A percentile compares a stretch with the other conserved stretches of the same genome.
phyloP scores from a whole-genome alignment of 2,329 filamentous ascomycete species.

The Fusarium sp. region DNA sequence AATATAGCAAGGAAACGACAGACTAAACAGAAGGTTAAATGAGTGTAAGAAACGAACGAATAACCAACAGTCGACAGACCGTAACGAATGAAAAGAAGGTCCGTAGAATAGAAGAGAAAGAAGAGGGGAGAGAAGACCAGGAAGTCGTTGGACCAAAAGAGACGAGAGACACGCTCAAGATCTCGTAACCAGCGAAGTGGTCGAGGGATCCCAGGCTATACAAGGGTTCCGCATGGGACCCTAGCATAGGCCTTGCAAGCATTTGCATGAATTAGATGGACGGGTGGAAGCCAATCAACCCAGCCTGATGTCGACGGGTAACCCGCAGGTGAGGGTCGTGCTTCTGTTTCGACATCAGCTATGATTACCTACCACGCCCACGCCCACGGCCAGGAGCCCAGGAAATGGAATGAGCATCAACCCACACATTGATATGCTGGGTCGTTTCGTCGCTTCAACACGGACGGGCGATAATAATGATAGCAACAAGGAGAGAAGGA shows the following conservation, averaged over 20 bases:
- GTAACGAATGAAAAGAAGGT: slow-evolving; percentile 9
- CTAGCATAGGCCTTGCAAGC: slow-evolving; percentile 26
- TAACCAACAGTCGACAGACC: slow-evolving; percentile 24
- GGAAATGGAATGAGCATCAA: slow-evolving; percentile 21
- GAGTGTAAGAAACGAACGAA: slow-evolving; percentile 34
- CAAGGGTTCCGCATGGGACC: slow-evolving; percentile 17
- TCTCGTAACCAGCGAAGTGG: slow-evolving; percentile 23
- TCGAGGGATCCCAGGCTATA: slow-evolving; percentile 29
- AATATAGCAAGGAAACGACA: slow-evolving; percentile 14
- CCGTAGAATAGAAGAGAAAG: slow-evolving; percentile 12
- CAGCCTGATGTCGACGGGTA: slow-evolving; percentile 16
- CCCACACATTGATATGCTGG: slow-evolving; percentile 12
- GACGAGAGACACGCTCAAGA: slow-evolving; percentile 23
- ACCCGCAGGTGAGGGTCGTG: slow-evolving; percentile 23
- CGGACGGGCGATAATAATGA: background rate
- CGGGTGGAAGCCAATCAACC: slow-evolving; percentile 29
- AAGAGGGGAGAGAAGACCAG: slow-evolving; percentile 24
- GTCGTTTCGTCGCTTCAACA: slow-evolving; percentile 13
- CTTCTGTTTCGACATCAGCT: slow-evolving; percentile 43
- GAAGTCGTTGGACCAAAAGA: slow-evolving; percentile 20
- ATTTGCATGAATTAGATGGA: slow-evolving; percentile 38
- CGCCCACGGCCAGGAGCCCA: slow-evolving; percentile 16
- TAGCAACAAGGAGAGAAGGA: background rate
- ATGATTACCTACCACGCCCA: background rate
- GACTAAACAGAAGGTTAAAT: slow-evolving; percentile 14